A percentile compares a stretch with the other conserved stretches of the same genome.
These are phyloP conservation scores for Aspergillus fructus DNA, from an alignment of 2,329 filamentous ascomycete genomes.

Conservation along the genomic window DNA sequence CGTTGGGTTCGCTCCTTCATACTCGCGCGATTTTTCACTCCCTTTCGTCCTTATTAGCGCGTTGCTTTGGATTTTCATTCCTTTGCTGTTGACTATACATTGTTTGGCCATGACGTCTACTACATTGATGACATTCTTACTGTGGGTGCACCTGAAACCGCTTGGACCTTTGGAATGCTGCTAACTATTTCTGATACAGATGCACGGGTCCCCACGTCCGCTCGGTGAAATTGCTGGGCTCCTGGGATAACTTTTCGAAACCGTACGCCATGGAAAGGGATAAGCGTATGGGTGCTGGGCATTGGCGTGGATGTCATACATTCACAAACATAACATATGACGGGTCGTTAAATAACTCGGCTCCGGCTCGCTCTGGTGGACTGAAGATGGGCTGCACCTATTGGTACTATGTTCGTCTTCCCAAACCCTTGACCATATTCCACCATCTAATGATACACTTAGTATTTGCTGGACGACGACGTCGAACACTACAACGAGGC, in stretches of 20 bases:
- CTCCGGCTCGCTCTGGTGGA: constrained; percentile 67
- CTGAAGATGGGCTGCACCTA: constrained; percentile 91
- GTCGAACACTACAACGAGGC: constrained; percentile 73
- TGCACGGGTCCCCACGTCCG: constrained; percentile 40
- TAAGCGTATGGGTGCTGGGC: constrained; percentile 66
- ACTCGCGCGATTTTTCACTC: not conserved
- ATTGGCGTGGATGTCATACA: constrained; percentile 84
- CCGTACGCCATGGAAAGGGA: constrained; percentile 81
- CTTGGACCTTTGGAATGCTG: not conserved
- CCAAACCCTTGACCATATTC: not conserved
- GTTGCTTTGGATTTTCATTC: constrained; percentile 3
- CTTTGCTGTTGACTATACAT: not conserved
- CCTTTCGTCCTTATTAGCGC: constrained; percentile 1
- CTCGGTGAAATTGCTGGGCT: constrained; percentile 79
- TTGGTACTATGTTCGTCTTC: constrained; percentile 84
- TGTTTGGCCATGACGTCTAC: constrained; percentile 30
- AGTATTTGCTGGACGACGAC: constrained; percentile 82
- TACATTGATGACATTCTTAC: constrained; percentile 37
- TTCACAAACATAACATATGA: constrained; percentile 86
- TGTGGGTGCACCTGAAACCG: constrained; percentile 27
- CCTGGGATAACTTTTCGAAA: constrained; percentile 90
- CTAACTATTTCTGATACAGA: constrained; percentile 24
- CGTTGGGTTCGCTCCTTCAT: constrained; percentile 1
- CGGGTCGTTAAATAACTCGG: constrained; percentile 57
- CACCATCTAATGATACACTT: constrained; percentile 26